Conservation (phyloP, 768 basidiomycete species). For the Clitopilus passeckerianus region DNA sequence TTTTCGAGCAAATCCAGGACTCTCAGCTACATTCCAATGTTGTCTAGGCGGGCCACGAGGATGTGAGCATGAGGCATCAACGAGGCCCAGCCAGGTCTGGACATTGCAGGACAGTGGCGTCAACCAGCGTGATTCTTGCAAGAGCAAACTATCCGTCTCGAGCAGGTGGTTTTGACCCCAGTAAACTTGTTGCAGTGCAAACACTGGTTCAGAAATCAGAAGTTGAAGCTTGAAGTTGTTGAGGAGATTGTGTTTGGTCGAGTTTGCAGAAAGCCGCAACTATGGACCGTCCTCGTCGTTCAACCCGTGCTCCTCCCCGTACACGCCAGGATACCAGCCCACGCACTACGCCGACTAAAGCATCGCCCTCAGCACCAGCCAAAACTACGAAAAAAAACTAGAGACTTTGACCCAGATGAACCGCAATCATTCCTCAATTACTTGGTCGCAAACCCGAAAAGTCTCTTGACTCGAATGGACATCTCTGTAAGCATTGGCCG, state of each 20-base stretch:
- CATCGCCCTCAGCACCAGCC: slow-evolving; percentile 2
- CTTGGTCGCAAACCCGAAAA: slow-evolving; percentile 42
- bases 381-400: slow-evolving; percentile 19
- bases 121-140: too few species aligned
- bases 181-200: too few species aligned
- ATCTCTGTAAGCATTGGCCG: slow-evolving; percentile 38
- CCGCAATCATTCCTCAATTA: slow-evolving; percentile 22
- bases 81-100: too few species aligned
- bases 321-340: neutral
- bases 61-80: too few species aligned
- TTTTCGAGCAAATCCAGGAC: neutral
- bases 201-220: neutral
- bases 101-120: too few species aligned
- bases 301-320: slow-evolving; percentile 8
- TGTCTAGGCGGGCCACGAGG: neutral
- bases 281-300: slow-evolving; percentile 15
- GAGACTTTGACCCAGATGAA: slow-evolving; percentile 24
- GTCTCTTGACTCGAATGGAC: slow-evolving; percentile 41
- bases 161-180: too few species aligned
- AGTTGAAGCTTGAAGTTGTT: too few species aligned
- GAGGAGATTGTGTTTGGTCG: neutral
- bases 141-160: too few species aligned
- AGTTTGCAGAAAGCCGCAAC: neutral
- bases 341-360: slow-evolving; percentile 2
- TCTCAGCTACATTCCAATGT: neutral